Evolutionary conservation across 139 green algal genomes (phyloP), one percentile per base, ranked within the genome.

Genomic region (Mesostigma viride): DNA sequence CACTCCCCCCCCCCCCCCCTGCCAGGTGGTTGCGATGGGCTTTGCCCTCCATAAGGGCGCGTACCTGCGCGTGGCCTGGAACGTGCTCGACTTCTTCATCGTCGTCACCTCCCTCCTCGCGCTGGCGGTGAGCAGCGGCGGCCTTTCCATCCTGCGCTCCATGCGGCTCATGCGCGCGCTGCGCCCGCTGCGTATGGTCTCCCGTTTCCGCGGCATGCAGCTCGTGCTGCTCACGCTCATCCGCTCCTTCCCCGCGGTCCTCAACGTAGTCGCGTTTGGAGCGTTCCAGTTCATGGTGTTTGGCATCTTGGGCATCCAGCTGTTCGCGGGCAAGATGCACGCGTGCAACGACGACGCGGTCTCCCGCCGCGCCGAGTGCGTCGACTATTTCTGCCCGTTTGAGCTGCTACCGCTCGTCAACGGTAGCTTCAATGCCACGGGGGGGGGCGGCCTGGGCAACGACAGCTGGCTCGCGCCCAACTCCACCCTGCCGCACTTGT

Each of bases 241-340:
- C 1, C 73, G 85, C 26, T 83, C 65, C 24, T 61, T 91, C 46
- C 74, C 77, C 1, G 76, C 83, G 33, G 88, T 92, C 81, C 82
- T 64, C 62, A 92, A 93, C 58, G 86, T 95, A 1, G 78, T 78
- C 63, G 62, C 90, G 2, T 73, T 95, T 14, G 76, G 81, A 27
- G 35, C 85, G 35, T 74, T 95, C 2, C 84, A 87, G 60, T 88
- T 90, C 73, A 31, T 89, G 35, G 86, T 95, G 35, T 95, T 93
- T 72, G 87, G 81, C 66, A 91, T 93, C 62, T 71, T 95, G 34
- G 88, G 86, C 3, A 79, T 89, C 44, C 84, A 92, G 70, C 80
- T 92, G 3, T 87, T 91, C 72, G 78, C 59, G 11, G 84, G 82
- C 4, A 71, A 65, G 59, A 73, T 82, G 31, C 76, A 74, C 47